phyloP scores from a whole-genome alignment of 2,329 filamentous ascomycete genomes.

The Beauveria scarabaeidicola region DNA sequence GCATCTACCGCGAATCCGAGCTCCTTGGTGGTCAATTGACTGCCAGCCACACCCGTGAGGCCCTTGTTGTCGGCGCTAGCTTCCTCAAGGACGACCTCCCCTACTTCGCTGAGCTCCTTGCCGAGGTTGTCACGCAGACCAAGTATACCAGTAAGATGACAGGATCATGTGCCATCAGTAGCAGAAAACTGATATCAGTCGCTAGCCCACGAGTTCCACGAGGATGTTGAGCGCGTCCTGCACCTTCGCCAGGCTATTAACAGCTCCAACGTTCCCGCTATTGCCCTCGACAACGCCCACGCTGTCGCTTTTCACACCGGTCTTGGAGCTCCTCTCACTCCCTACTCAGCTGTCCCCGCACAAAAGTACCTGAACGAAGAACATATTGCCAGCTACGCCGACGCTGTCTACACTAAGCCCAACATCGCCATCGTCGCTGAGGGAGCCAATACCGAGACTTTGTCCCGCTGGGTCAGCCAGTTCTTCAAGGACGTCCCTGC shows the following conservation, averaged over 20 bases:
- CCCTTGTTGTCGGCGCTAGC: slow-evolving; percentile 83
- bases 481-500: slow-evolving; percentile 73
- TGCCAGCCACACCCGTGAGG: slow-evolving; percentile 86
- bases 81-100: slow-evolving; percentile 94
- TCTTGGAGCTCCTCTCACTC: slow-evolving; percentile 71
- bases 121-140: slow-evolving; percentile 81
- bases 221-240: slow-evolving; percentile 74
- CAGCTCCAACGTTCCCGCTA: slow-evolving; percentile 49
- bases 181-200: slow-evolving; percentile 12
- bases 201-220: slow-evolving; percentile 78
- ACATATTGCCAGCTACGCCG: slow-evolving; percentile 66
- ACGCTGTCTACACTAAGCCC: slow-evolving; percentile 73
- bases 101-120: slow-evolving; percentile 93
- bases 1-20: slow-evolving; percentile 91
- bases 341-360: slow-evolving; percentile 61
- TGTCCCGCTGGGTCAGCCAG: slow-evolving; percentile 84
- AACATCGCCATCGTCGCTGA: slow-evolving; percentile 91
- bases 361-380: slow-evolving; percentile 74
- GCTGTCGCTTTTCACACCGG: slow-evolving; percentile 85
- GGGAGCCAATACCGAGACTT: slow-evolving; percentile 65
- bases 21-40: slow-evolving; percentile 86
- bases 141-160: slow-evolving; percentile 65
- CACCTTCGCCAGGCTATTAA: slow-evolving; percentile 68
- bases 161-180: slow-evolving; percentile 3
- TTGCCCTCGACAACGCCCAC: slow-evolving; percentile 83